phyloP scores from a whole-genome alignment of 2,329 filamentous ascomycete genomes.

The Fusarium sororula region DNA sequence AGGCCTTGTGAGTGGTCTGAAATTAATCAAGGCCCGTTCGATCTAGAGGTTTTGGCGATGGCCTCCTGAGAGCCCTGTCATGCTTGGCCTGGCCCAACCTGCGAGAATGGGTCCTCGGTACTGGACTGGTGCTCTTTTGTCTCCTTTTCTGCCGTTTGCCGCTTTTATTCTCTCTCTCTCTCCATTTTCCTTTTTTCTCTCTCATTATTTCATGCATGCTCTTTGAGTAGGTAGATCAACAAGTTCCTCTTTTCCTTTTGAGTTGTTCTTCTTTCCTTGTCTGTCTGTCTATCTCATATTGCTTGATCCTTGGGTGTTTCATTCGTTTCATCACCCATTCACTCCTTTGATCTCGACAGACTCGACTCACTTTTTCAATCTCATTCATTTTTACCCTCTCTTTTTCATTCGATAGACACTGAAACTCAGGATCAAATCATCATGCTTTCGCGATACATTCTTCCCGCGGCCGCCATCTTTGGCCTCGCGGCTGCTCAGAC shows the following conservation, averaged over 20 bases:
- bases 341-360: slow-evolving; percentile 35
- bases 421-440: not conserved
- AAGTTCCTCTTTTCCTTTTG: slow-evolving; percentile 11
- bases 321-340: slow-evolving; percentile 24
- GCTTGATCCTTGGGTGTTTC: slow-evolving; percentile 25
- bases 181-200: not conserved
- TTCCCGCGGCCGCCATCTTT: slow-evolving; percentile 51
- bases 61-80: slow-evolving; percentile 33
- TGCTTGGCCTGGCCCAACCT: not conserved
- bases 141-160: slow-evolving; percentile 19
- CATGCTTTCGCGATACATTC: slow-evolving; percentile 43
- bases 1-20: slow-evolving; percentile 7
- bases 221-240: slow-evolving; percentile 4
- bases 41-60: slow-evolving; percentile 31
- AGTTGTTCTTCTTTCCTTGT: slow-evolving; percentile 22
- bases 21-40: slow-evolving; percentile 18
- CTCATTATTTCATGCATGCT: slow-evolving; percentile 2
- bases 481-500: slow-evolving; percentile 74
- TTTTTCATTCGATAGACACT: slow-evolving; percentile 10
- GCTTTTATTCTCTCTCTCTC: not conserved
- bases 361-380: slow-evolving; percentile 5
- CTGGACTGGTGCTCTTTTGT: not conserved
- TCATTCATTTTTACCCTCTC: not conserved
- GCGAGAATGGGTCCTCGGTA: slow-evolving; percentile 36
- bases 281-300: slow-evolving; percentile 9